phyloP scores from a whole-genome alignment of 768 basidiomycete species.

The Gelatoporia subvermispora region DNA sequence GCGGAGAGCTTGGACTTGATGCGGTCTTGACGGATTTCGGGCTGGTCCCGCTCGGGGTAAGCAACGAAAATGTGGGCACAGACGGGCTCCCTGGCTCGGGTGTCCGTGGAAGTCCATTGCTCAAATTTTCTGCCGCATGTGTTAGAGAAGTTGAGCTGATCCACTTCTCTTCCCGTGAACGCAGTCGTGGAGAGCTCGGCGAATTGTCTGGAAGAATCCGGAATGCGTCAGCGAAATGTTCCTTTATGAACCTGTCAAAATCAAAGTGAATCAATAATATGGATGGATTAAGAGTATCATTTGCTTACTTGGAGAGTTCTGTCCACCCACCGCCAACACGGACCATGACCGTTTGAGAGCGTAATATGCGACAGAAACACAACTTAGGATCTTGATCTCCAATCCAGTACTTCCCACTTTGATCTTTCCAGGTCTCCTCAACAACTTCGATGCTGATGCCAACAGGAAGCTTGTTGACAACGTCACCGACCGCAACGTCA shows the following conservation, averaged over 20 bases:
- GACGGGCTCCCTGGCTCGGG: slow-evolving; percentile 59
- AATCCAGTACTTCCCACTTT: slow-evolving; percentile 95
- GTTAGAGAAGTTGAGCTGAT: slow-evolving; percentile 73
- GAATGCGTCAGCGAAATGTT: slow-evolving; percentile 82
- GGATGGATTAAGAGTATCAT: background rate
- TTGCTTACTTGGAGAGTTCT: slow-evolving; percentile 79
- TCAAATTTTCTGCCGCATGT: slow-evolving; percentile 43
- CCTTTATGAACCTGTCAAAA: slow-evolving; percentile 68
- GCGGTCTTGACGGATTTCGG: slow-evolving; percentile 46
- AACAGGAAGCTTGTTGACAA: slow-evolving; percentile 84
- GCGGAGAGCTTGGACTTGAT: slow-evolving; percentile 63
- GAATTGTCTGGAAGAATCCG: slow-evolving; percentile 53
- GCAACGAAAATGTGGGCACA: slow-evolving; percentile 64
- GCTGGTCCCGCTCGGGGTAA: slow-evolving; percentile 42
- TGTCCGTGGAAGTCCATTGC: slow-evolving; percentile 45
- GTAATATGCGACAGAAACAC: slow-evolving; percentile 87
- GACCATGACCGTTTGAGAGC: slow-evolving; percentile 94
- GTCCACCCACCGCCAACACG: slow-evolving; percentile 94
- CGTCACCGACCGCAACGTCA: slow-evolving; percentile 88
- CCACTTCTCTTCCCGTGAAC: slow-evolving; percentile 68
- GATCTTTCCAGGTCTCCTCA: slow-evolving; percentile 83
- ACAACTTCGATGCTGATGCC: slow-evolving; percentile 80
- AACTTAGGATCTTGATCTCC: slow-evolving; percentile 86
- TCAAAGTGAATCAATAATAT: slow-evolving; percentile 8
- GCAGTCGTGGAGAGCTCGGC: slow-evolving; percentile 37